Evolutionary conservation across 202 grass and related monocot species (phyloP), one percentile per base, ranked within the genome.

Genomic region (Cymbopogon flexuosus): DNA sequence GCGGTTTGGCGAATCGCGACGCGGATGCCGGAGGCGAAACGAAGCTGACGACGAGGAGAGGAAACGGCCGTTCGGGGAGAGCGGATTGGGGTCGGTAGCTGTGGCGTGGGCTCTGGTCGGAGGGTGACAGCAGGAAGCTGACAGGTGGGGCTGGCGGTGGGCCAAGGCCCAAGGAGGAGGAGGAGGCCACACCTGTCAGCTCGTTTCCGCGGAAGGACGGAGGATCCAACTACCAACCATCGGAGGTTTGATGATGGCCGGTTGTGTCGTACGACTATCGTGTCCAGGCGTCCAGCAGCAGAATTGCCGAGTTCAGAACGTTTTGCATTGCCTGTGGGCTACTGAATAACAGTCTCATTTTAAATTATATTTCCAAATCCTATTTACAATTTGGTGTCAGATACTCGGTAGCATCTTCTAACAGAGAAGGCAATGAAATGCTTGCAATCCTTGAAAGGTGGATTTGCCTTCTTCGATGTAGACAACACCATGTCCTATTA

Each of bases 141-240:
- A 78, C 66, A 40, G 65, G 78, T 89, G 72, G 87, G 78, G 77
- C 3, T 59, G 3, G 68, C 24, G 27, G 57, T 27, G 12, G 57
- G 57, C 2, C 9, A 2, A 5, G 12, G 42, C n/a, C n/a, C n/a
- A n/a, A n/a, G n/a, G n/a, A n/a, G n/a, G n/a, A n/a, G n/a, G n/a
- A n/a, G n/a, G n/a, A n/a, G n/a, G n/a, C n/a, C n/a, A n/a, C n/a
- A n/a, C n/a, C n/a, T 64, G 81, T 76, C 52, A 71, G 36, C 13
- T 23, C 31, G 62, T 15, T 56, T 21, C 18, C 5, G 16, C 5
- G 30, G 30, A 31, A 31, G 30, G 30, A 31, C 30, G 30, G 30
- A 31, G 30, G 30, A 31, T 31, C 1, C 30, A 31, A 31, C 30
- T 3, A 31, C 30, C 30, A 31, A 31, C 30, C 30, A 31, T 31